Base-by-base conservation (phyloP, 768 basidiomycete species). In the Calocybe cyanea region DNA sequence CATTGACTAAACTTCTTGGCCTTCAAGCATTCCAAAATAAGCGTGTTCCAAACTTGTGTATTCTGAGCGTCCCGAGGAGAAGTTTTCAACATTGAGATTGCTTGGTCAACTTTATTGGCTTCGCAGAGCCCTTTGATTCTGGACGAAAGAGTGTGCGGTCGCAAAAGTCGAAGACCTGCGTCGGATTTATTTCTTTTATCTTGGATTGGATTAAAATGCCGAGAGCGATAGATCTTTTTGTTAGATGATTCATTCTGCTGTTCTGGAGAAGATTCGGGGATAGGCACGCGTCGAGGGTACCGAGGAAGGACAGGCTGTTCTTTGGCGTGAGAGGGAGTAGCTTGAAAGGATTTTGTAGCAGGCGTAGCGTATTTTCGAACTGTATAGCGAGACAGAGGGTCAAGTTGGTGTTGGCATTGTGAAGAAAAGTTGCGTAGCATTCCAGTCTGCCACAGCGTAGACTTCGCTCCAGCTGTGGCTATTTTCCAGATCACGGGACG, bases 21-120 rank as follows among this genome's bases (percentile, higher is more conserved):
- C 32, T 78, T 73, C 68, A 87, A 67, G 38, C 76, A 75, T 42
- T 81, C 73, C 67, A 75, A 78, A 31, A 92, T 83, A 54, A 92
- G 60, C 2, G 82, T 87, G 52, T 90, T 90, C 90, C 90, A 92
- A 6, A 85, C 81, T 9, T 75, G 70, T 1, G 77, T 69, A 52
- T 89, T 91, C 57, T 87, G 85, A 0, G 87, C 83, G 52, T 84
- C 85, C 38, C 77, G 66, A 18, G 90, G 87, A 15, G 81, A 68
- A 31, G 73, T 79, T 57, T 84, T 78, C n/a, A 92, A 71, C 63
- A 81, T 76, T 19, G 69, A 59, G 3, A 87, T 70, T 0, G 90
- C 90, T 2, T 71, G 73, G 42, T 83, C 78, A 25, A 87, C 33
- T 42, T 82, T 71, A 9, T 75, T 78, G 9, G 65, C 60, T 9